Evolutionary conservation across 225 moss, liverwort and hornwort species (phyloP).

Genomic region (Sphagnum tenellum): DNA sequence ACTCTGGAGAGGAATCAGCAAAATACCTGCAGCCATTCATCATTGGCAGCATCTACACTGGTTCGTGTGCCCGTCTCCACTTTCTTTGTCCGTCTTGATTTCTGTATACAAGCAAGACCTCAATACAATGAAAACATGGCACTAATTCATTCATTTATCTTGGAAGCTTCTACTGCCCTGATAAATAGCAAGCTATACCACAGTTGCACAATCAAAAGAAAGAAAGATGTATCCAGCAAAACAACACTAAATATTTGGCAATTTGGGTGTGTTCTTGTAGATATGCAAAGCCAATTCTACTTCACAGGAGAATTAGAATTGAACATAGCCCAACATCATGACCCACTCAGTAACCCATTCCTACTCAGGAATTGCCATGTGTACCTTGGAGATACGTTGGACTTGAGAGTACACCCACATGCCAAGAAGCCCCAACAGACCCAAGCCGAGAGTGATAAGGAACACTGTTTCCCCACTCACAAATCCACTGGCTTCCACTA

Average conservation of each 20-base stretch:
- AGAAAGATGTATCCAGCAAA: neutral
- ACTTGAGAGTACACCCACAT: slow-evolving; percentile 84
- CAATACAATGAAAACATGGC: too few species aligned
- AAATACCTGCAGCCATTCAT: slow-evolving; percentile 78
- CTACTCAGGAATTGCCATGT: too few species aligned
- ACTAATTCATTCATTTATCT: too few species aligned
- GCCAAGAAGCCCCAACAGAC: slow-evolving; percentile 66
- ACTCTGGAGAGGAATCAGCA: neutral
- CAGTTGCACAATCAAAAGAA: neutral
- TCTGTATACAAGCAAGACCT: slow-evolving; percentile 27
- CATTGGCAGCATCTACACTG: slow-evolving; percentile 41
- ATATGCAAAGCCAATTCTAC: too few species aligned
- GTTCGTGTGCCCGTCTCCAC: slow-evolving; percentile 82
- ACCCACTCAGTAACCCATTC: too few species aligned
- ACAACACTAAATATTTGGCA: neutral
- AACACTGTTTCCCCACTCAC: slow-evolving; percentile 93
- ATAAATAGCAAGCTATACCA: too few species aligned
- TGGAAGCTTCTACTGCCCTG: too few species aligned
- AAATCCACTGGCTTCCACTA: slow-evolving; percentile 75
- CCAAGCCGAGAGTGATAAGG: slow-evolving; percentile 63
- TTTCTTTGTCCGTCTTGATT: slow-evolving; percentile 77
- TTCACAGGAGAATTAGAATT: too few species aligned
- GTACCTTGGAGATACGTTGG: slow-evolving; percentile 73
- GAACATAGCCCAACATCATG: too few species aligned
- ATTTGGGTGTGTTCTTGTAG: too few species aligned